These are phyloP conservation scores for Ophiostoma sp. DNA, from an alignment of 2,329 filamentous ascomycete species.

Conservation along the genomic window DNA sequence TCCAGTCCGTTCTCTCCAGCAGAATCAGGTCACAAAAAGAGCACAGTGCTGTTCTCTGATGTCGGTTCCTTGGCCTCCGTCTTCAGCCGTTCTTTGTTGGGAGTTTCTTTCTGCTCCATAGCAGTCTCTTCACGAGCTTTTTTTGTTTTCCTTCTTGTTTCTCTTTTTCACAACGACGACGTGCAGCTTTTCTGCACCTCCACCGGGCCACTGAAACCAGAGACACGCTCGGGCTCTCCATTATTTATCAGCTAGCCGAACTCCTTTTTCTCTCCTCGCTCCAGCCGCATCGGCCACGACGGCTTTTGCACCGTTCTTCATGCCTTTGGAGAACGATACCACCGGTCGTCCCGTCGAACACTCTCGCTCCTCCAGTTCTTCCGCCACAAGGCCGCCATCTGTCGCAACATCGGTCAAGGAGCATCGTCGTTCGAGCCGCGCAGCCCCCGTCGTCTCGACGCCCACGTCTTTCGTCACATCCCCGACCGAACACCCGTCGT, in stretches of 20 bases:
- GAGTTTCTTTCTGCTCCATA: neutral
- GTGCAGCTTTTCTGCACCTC: neutral
- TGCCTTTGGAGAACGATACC: slow-evolving; percentile 23
- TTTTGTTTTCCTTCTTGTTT: neutral
- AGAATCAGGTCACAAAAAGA: neutral
- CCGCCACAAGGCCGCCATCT: neutral
- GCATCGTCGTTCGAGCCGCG: neutral
- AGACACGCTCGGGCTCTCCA: neutral
- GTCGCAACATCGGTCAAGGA: neutral
- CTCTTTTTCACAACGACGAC: neutral
- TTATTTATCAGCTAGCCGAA: neutral
- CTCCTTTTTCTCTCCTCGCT: too few species aligned
- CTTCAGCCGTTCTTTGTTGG: neutral
- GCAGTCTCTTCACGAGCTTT: neutral
- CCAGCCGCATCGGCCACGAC: neutral
- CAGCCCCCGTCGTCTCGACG: neutral
- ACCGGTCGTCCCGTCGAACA: neutral
- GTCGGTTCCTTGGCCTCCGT: neutral
- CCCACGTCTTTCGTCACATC: neutral
- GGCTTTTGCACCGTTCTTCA: slow-evolving; percentile 17
- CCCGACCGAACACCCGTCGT: slow-evolving; percentile 14
- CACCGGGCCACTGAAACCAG: neutral
- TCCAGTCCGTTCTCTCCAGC: neutral
- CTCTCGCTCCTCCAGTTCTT: neutral
- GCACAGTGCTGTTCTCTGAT: neutral